phyloP scores from a whole-genome alignment of 495 filamentous ascomycete species.

The Lepraria neglecta region DNA sequence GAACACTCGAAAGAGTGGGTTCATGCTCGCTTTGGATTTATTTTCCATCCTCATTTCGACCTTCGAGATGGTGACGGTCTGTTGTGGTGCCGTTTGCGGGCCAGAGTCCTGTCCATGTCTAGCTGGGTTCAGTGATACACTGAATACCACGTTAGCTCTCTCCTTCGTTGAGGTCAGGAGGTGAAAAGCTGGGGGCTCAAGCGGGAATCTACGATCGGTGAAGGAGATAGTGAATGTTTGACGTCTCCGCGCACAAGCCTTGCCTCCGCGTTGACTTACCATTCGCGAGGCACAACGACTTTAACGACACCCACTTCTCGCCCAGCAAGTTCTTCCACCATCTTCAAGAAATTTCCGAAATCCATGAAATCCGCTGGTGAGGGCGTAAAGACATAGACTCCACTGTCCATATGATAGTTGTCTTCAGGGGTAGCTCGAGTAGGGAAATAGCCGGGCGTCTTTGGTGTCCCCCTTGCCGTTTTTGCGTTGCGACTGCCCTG shows the following conservation, averaged over 20 bases:
- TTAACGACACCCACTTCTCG: conserved; percentile 2
- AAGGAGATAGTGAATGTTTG: neutral
- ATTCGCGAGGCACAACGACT: neutral
- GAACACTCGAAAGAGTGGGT: too few relatives aligned
- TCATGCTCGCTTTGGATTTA: too few relatives aligned
- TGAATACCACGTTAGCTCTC: too few relatives aligned
- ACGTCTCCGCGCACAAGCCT: neutral
- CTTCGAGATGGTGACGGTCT: too few relatives aligned
- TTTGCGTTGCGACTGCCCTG: too few relatives aligned
- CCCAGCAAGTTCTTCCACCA: neutral
- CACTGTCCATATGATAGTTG: neutral
- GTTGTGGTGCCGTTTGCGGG: too few relatives aligned
- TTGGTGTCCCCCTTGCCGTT: neutral
- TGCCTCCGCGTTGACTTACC: neutral
- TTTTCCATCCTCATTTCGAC: too few relatives aligned
- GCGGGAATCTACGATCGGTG: too few relatives aligned
- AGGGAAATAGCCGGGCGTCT: neutral
- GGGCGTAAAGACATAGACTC: neutral
- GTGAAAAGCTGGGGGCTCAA: too few relatives aligned
- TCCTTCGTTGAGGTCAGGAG: too few relatives aligned
- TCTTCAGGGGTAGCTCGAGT: neutral
- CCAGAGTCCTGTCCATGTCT: neutral
- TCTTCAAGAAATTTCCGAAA: conserved; percentile 1
- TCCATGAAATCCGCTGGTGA: neutral
- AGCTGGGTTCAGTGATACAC: neutral